Conservation (phyloP, 1,284 basidiomycete species). For the Taiwanofungus camphoratus region DNA sequence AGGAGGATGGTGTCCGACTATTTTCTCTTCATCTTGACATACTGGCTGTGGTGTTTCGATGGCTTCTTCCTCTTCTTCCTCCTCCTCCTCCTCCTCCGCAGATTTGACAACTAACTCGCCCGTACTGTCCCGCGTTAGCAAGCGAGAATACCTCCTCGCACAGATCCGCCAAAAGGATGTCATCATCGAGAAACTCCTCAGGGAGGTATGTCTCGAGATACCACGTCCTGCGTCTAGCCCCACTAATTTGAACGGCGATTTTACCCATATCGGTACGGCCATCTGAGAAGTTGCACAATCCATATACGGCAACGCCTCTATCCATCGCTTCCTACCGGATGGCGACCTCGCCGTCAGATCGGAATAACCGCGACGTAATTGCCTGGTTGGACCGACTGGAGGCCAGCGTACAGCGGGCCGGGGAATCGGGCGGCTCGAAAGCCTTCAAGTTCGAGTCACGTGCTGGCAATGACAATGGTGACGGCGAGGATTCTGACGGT, state of each 20-base stretch:
- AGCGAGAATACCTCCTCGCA: conserved; percentile 74
- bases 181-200: conserved; percentile 75
- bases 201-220: conserved; percentile 47
- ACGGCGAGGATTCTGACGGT: conserved; percentile 22
- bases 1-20: neutral
- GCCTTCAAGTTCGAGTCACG: conserved; percentile 43
- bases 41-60: neutral
- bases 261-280: neutral
- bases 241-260: neutral
- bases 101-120: conserved; percentile 26
- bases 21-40: neutral
- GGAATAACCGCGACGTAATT: conserved; percentile 60
- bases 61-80: conserved; percentile 1
- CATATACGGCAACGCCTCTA: conserved; percentile 69
- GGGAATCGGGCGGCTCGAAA: conserved; percentile 20
- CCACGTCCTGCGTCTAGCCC: conserved; percentile 5
- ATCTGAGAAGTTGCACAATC: conserved; percentile 59
- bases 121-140: conserved; percentile 41
- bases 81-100: conserved; percentile 19
- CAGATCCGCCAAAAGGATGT: conserved; percentile 79
- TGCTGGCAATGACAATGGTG: conserved; percentile 15
- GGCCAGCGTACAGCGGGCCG: conserved; percentile 28
- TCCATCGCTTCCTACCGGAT: conserved; percentile 70
- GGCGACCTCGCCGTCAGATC: conserved; percentile 67
- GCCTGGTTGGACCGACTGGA: conserved; percentile 59